Evolutionary conservation across 2,329 filamentous ascomycete species (phyloP).

Genomic region (Colletotrichum tanaceti): DNA sequence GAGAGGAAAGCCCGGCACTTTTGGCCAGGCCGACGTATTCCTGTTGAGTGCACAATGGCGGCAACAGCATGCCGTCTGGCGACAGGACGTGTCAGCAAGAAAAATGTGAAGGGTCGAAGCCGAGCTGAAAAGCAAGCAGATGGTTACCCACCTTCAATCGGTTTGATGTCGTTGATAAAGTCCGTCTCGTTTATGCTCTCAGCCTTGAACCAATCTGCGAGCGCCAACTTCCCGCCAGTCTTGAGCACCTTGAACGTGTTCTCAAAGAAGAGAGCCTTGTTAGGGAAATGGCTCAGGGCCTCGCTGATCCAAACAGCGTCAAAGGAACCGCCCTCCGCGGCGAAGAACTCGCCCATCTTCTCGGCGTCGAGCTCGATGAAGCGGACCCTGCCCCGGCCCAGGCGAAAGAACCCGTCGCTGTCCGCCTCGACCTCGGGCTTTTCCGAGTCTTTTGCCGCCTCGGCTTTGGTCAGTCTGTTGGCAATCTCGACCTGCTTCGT

Average conservation of each 20-base stretch:
- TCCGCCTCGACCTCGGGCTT: slow-evolving; percentile 40
- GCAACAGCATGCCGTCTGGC: slow-evolving; percentile 69
- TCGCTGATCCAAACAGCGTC: slow-evolving; percentile 72
- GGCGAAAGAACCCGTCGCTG: slow-evolving; percentile 50
- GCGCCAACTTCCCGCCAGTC: slow-evolving; percentile 62
- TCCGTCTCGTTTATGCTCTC: slow-evolving; percentile 57
- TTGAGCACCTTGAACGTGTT: slow-evolving; percentile 63
- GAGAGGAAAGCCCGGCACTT: slow-evolving; percentile 59
- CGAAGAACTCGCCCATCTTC: slow-evolving; percentile 67
- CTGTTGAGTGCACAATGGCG: slow-evolving; percentile 64
- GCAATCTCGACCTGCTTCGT: slow-evolving; percentile 70
- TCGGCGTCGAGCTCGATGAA: slow-evolving; percentile 72
- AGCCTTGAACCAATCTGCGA: slow-evolving; percentile 72
- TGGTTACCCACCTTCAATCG: slow-evolving; percentile 62
- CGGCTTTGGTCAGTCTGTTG: slow-evolving; percentile 58
- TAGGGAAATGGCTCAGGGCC: slow-evolving; percentile 69
- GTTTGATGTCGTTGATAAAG: slow-evolving; percentile 65
- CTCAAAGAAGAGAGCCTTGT: slow-evolving; percentile 68
- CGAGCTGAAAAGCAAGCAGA: background rate
- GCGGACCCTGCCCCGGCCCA: slow-evolving; percentile 60
- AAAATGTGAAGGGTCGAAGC: background rate
- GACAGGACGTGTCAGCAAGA: background rate
- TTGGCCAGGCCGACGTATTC: slow-evolving; percentile 64
- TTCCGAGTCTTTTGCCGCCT: slow-evolving; percentile 42
- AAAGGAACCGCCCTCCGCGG: slow-evolving; percentile 54